A percentile compares a stretch with the other conserved stretches of the same genome.
Conservation (phyloP, 2,329 filamentous ascomycete species). For the Hyphodiscus sp. region DNA sequence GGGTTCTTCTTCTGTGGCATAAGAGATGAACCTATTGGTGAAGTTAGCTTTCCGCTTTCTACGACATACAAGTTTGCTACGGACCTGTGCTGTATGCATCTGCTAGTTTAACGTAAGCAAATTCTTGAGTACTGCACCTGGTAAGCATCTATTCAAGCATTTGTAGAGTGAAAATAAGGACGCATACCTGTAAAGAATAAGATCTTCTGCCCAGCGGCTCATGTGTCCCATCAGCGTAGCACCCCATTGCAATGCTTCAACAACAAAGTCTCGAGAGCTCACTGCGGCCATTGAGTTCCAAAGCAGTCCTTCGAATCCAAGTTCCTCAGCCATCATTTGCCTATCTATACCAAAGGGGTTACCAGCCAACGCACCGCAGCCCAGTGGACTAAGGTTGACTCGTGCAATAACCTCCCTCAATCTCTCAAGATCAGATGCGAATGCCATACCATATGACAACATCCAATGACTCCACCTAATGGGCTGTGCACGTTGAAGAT, state of each 20-base stretch:
- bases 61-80: background rate
- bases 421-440: slow-evolving; percentile 69
- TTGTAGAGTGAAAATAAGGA: background rate
- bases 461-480: slow-evolving; percentile 81
- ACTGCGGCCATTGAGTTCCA: slow-evolving; percentile 74
- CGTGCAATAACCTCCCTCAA: slow-evolving; percentile 65
- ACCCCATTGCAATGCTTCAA: slow-evolving; percentile 76
- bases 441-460: slow-evolving; percentile 65
- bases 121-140: slow-evolving; percentile 48
- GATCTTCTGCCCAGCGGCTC: slow-evolving; percentile 71
- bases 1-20: slow-evolving; percentile 68
- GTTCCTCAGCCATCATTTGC: slow-evolving; percentile 70
- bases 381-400: slow-evolving; percentile 54
- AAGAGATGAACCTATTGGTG: slow-evolving; percentile 29
- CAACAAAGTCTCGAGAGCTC: slow-evolving; percentile 61
- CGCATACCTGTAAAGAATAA: slow-evolving; percentile 62
- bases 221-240: slow-evolving; percentile 74
- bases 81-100: slow-evolving; percentile 72
- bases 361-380: slow-evolving; percentile 58
- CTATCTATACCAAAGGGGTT: slow-evolving; percentile 79
- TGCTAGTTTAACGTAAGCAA: slow-evolving; percentile 67
- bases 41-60: background rate
- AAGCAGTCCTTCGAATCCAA: slow-evolving; percentile 69
- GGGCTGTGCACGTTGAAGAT: slow-evolving; percentile 75
- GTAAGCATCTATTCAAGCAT: background rate